Percentiles rank a stretch among this genome's conserved stretches.
These are phyloP conservation scores for Rubroboletus pulcherrimus DNA, from an alignment of 768 basidiomycete genomes.

Conservation along the genomic window DNA sequence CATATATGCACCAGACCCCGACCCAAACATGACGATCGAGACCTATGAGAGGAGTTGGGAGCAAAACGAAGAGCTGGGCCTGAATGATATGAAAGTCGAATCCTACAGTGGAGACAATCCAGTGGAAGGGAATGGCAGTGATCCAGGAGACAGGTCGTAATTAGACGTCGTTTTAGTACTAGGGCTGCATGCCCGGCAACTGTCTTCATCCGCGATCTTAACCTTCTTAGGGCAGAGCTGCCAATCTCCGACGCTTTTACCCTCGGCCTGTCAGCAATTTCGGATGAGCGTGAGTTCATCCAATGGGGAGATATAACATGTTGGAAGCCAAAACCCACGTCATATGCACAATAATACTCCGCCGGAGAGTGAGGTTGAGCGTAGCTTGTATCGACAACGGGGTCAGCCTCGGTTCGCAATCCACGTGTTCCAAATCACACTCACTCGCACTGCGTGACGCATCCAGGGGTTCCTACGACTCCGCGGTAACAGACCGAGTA, in stretches of 20 bases:
- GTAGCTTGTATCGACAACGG: background rate
- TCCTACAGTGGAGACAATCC: conserved; percentile 18
- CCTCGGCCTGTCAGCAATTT: background rate
- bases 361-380: background rate
- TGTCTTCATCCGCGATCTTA: background rate
- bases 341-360: background rate
- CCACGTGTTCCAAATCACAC: background rate
- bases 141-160: conserved; percentile 1
- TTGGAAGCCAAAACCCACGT: background rate
- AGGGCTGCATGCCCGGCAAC: background rate
- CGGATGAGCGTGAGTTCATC: background rate
- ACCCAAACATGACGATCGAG: conserved; percentile 88
- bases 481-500: background rate
- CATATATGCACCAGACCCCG: conserved; percentile 94
- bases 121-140: background rate
- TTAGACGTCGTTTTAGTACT: background rate
- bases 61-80: conserved; percentile 92
- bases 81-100: conserved; percentile 88
- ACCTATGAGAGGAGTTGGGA: conserved; percentile 80
- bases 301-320: background rate
- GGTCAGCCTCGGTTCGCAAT: background rate
- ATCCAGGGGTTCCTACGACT: background rate
- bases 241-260: background rate
- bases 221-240: background rate
- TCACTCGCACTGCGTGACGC: background rate